Evolutionary conservation across 345 rosid species (phyloP).

Genomic region (Adansonia digitata): DNA sequence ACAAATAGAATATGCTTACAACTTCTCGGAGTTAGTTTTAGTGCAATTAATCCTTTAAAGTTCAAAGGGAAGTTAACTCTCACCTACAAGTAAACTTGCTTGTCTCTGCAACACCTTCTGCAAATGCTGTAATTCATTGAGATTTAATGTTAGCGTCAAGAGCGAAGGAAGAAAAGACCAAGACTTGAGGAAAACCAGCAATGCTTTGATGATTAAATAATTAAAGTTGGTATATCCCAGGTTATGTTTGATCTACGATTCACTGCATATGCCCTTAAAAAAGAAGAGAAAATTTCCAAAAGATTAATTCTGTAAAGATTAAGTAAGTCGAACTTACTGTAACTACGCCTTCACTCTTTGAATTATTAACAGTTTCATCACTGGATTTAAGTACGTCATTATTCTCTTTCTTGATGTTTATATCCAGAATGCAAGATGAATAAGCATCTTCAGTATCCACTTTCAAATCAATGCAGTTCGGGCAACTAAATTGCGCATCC

Average conservation of each 20-base stretch:
- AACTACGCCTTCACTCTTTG: conserved; percentile 46
- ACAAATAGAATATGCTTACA: not conserved
- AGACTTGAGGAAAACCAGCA: not conserved
- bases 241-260: not conserved
- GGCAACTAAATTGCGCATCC: conserved; percentile 46
- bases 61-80: conserved; percentile 23
- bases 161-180: not conserved
- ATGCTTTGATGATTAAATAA: not conserved
- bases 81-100: conserved; percentile 65
- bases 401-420: conserved; percentile 55
- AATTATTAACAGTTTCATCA: conserved; percentile 38
- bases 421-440: conserved; percentile 61
- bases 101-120: conserved; percentile 80
- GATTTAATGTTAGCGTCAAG: conserved; percentile 5
- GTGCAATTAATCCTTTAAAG: conserved; percentile 23
- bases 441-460: conserved; percentile 48
- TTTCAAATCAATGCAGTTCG: conserved; percentile 56
- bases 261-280: not conserved
- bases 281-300: not conserved
- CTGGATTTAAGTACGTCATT: conserved; percentile 32
- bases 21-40: conserved; percentile 23
- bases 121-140: conserved; percentile 38
- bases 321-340: conserved; percentile 35
- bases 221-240: not conserved
- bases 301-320: not conserved